phyloP scores from a whole-genome alignment of 2,329 filamentous ascomycete genomes.

The Pseudocercospora fijiensis region DNA sequence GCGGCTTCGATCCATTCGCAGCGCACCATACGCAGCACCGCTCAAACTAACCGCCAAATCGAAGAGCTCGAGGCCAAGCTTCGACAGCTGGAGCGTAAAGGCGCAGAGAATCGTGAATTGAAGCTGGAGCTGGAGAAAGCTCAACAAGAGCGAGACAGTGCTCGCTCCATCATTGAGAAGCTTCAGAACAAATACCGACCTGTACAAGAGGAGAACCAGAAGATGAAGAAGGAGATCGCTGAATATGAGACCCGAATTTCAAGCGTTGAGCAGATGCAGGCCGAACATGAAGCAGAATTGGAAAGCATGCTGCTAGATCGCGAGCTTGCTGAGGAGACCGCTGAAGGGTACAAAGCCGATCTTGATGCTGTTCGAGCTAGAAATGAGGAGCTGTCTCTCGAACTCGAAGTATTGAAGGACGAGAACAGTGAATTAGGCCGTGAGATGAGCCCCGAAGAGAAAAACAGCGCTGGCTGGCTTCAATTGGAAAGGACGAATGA shows the following conservation, averaged over 20 bases:
- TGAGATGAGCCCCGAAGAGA: conserved; percentile 85
- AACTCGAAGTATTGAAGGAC: conserved; percentile 80
- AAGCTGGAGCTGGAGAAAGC: conserved; percentile 74
- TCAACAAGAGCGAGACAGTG: conserved; percentile 73
- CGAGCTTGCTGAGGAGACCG: conserved; percentile 94
- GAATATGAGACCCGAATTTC: conserved; percentile 70
- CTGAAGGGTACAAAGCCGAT: conserved; percentile 78
- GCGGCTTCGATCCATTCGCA: conserved; percentile 35
- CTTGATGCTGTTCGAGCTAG: conserved; percentile 73
- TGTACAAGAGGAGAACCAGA: conserved; percentile 74
- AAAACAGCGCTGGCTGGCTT: conserved; percentile 80
- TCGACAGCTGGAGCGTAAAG: conserved; percentile 81
- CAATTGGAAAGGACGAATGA: conserved; percentile 92
- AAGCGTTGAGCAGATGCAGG: conserved; percentile 69
- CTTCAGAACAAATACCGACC: conserved; percentile 85
- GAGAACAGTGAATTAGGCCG: conserved; percentile 82
- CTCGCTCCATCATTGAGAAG: conserved; percentile 83
- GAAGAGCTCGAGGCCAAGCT: conserved; percentile 89
- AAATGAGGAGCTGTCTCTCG: conserved; percentile 79
- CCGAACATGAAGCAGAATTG: conserved; percentile 79
- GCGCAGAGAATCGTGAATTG: conserved; percentile 80
- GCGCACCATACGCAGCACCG: conserved; percentile 44
- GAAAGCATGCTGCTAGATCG: conserved; percentile 87
- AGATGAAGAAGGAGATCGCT: conserved; percentile 74
- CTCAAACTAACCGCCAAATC: conserved; percentile 64